Evolutionary conservation across 176 grass and related monocot species (phyloP), one percentile per base, ranked within the genome.

Genomic region (Oryza glumipatula): DNA sequence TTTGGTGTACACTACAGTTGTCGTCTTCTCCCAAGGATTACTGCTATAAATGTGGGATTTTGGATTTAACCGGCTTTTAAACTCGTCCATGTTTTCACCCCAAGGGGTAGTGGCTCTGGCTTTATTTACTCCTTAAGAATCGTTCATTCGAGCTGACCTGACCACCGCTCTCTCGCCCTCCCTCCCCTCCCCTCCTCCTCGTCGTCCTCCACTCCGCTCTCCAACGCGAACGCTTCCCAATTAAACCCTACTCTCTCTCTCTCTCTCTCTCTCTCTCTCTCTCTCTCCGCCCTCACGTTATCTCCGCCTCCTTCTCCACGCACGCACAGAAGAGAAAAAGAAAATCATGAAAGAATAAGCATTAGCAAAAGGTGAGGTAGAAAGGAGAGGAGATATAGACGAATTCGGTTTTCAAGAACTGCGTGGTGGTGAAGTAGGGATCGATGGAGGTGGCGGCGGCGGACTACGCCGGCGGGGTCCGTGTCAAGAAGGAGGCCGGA

Each of bases 111-210:
- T 76, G 70, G 45, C 83, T 83, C 67, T 89, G 76, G 91, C 86
- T 93, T 93, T 96, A 96, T 91, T 93, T 91, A 89, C 93, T 93
- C 91, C 82, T 70, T 79, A 39, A 87, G 82, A 91, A 91, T 65
- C 82, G 84, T 87, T 87, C 88, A 67, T 71, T 39, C 76, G 70
- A 74, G 86, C 82, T 80, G 82, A 88, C 86, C 80, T 74, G 54
- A 58, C 54, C 54, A 58, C 54, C 54, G 17, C 58, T 13, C 58
- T 11, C 58, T 63, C 58, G 58, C n/a, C n/a, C 67, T 48, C 65
- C 26, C 7, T 38, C 39, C 67, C 69, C 38, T 39, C 70, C 82
- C 74, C 35, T 76, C 69, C 70, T 85, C 74, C 23, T 80, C 88
- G 7, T 76, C 77, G 12, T 68, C 82, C 83, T 83, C 81, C 85